A percentile compares a stretch with the other conserved stretches of the same genome.
Evolutionary conservation across 2,329 filamentous ascomycete species (phyloP).

Genomic region (Epichloe bromicola): DNA sequence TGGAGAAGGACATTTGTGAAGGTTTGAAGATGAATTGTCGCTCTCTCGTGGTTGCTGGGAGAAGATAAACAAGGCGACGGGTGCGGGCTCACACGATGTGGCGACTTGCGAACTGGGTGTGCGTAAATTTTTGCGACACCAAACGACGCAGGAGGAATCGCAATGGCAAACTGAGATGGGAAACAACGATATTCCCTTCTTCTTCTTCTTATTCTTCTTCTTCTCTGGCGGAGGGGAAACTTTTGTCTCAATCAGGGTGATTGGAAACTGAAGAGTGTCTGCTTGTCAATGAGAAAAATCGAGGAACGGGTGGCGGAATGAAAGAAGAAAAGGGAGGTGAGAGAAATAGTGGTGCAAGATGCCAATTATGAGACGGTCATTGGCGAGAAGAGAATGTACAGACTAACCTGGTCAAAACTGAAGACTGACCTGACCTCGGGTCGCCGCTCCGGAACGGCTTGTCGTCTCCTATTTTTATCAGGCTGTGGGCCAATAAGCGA

Average conservation of each 20-base stretch:
- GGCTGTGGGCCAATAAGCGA: constrained; percentile 13
- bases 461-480: no score
- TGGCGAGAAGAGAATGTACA: background rate
- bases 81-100: background rate
- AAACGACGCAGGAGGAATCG: background rate
- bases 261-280: background rate
- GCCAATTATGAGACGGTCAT: background rate
- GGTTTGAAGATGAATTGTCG: background rate
- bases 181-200: no score
- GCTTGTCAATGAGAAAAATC: background rate
- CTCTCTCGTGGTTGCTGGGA: no score
- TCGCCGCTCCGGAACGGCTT: background rate
- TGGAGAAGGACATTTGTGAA: constrained; percentile 52
- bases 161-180: background rate
- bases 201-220: no score
- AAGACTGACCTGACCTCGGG: background rate
- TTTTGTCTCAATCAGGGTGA: background rate
- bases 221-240: no score
- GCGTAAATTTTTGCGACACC: background rate
- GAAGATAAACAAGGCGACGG: background rate
- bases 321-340: background rate
- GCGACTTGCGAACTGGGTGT: no score
- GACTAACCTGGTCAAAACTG: background rate
- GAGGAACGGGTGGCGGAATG: background rate
- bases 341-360: background rate